A percentile compares a stretch with the other conserved stretches of the same genome.
phyloP scores from a whole-genome alignment of 441 rosid genomes.

The Adansonia gregorii region DNA sequence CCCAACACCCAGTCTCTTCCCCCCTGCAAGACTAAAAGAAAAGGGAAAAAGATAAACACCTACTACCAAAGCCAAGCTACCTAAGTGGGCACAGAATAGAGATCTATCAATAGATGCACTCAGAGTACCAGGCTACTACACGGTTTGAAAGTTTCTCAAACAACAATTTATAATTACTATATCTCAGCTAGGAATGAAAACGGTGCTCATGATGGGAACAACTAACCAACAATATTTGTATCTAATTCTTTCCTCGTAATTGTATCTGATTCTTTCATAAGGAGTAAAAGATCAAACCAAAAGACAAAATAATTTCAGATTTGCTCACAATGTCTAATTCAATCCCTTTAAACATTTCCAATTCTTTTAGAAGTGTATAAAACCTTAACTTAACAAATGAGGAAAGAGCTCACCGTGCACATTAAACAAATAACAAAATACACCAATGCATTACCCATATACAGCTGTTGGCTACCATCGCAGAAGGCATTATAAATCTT shows the following conservation, averaged over 20 bases:
- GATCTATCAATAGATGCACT: not conserved
- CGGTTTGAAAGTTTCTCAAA: not conserved
- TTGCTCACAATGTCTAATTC: not conserved
- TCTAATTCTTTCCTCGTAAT: not conserved
- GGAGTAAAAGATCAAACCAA: not conserved
- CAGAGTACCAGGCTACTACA: not conserved
- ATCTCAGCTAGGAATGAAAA: not conserved
- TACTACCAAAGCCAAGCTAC: not conserved
- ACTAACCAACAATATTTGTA: not conserved
- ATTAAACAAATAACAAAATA: not conserved
- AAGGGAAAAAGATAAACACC: not conserved
- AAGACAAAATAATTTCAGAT: not conserved
- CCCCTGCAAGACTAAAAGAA: not conserved
- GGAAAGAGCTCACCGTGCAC: not conserved
- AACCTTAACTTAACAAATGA: not conserved
- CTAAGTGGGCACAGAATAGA: not conserved
- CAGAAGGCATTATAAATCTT: no score
- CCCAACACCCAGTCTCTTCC: not conserved
- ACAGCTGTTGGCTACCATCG: not conserved
- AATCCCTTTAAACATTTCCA: not conserved
- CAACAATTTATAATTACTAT: not conserved
- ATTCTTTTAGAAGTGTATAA: not conserved
- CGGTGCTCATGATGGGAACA: not conserved
- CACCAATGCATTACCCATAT: not conserved
- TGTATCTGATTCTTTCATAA: not conserved